phyloP scores from a whole-genome alignment of 2,329 filamentous ascomycete genomes.

The Aspergillus costaricaensis region DNA sequence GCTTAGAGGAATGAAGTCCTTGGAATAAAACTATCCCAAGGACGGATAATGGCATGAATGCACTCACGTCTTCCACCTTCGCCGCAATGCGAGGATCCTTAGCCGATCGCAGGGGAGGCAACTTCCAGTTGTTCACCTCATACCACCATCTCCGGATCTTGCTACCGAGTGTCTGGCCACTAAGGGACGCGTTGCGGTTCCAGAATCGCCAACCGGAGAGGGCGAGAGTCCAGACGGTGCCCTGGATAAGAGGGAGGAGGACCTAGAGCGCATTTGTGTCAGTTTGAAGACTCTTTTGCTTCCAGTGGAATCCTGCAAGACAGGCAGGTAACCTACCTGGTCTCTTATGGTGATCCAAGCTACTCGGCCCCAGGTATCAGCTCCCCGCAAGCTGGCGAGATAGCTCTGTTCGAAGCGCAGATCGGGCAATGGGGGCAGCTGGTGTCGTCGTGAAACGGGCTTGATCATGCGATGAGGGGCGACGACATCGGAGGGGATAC shows the following conservation, averaged over 20 bases:
- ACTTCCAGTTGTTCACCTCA: conserved; percentile 84
- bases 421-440: conserved; percentile 75
- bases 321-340: conserved; percentile 60
- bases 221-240: conserved; percentile 81
- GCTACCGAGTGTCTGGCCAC: conserved; percentile 75
- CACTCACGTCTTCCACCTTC: conserved; percentile 48
- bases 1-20: too few relatives aligned
- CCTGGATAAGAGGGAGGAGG: conserved; percentile 83
- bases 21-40: too few relatives aligned
- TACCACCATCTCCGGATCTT: conserved; percentile 91
- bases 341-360: conserved; percentile 83
- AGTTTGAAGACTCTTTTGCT: neutral
- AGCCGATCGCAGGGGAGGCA: conserved; percentile 53
- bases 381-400: conserved; percentile 79
- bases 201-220: conserved; percentile 87
- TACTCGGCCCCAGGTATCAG: conserved; percentile 77
- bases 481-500: conserved; percentile 52
- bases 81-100: conserved; percentile 36
- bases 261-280: conserved; percentile 56
- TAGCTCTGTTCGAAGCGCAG: conserved; percentile 98
- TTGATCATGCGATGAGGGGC: conserved; percentile 39
- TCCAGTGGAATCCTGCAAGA: neutral
- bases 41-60: neutral
- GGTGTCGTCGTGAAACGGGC: conserved; percentile 39
- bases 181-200: conserved; percentile 77